Base-by-base conservation (phyloP, 331 rosid genomes). In the Quercus tomentella region DNA sequence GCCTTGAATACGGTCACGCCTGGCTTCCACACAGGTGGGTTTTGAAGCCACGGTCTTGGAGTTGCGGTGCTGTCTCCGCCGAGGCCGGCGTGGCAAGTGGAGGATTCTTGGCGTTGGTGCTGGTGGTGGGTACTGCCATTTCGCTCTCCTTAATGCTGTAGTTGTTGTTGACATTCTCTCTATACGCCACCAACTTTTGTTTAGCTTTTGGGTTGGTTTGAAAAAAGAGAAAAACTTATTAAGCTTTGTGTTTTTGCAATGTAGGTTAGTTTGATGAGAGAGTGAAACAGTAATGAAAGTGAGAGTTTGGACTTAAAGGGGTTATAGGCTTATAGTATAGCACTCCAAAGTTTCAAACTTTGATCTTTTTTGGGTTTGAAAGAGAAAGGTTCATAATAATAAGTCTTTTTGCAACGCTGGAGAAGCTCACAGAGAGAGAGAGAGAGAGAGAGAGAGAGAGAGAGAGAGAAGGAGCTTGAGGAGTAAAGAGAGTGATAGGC, bases 81-180 rank as follows among this genome's bases (percentile, higher is more conserved):
- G 91, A 63, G 93, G 89, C 52, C 97, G 85, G 61, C 93, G 90
- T 0, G 94, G 97, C 63, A 93, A 82, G 62, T 91, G 91, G 35
- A 91, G 93, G 85, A 95, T 93, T 75, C 89, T 88, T 7, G 99
- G 98, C 1, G 96, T 89, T 0, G 96, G 97, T 5, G 90, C 92
- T 56, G 92, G 83, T 22, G 94, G 98, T 14, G 88, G 92, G 77
- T 89, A 91, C 20, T 86, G 94, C 96, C 94, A 90, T 82, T 84
- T 95, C 7, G 93, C 88, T 75, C 88, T 83, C 76, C 89, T 89
- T 5, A 89, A 66, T 26, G 88, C 60, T 10, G 90, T 49, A 49
- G 54, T 52, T 7, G 83, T 72, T 16, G 86, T 80, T 9, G 89
- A 81, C 95, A 87, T 90, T 76, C 62, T 73, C 21, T 33, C 72